Base-by-base conservation (phyloP, 2,329 filamentous ascomycete species). In the Cytospora paraplurivora region DNA sequence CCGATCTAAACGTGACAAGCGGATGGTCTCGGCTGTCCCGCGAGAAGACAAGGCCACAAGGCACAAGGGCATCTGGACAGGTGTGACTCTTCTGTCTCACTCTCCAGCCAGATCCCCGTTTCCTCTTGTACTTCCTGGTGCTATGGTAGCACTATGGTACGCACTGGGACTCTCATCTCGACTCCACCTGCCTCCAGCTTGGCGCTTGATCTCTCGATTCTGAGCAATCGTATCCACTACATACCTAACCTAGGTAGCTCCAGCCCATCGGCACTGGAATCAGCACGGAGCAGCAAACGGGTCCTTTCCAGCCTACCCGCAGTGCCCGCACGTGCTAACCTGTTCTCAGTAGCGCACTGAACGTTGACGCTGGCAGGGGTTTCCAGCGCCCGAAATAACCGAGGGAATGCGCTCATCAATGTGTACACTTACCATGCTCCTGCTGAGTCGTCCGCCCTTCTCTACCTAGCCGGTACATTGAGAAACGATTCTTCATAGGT, bases 11-110 rank as follows among this genome's bases (percentile, higher is more conserved):
- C 37, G 47, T 55, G 50, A 41, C 27, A 37, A 44, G 50, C 51
- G 58, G 51, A 61, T 51, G 59, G 59, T 53, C 58, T 49, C 58
- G 54, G 51, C 38, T 33, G 38, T 15, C 51, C 38, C 33, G 35
- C 21, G 38, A 44, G 50, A 49, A 44, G 59, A 50, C 35, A 44
- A 49, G 58, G 37, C 58, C 27, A 60, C 58, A 50, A 53, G 54
- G 51, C 32, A 61, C 58, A 60, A 54, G 47, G 47, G 50, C 50
- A 49, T 32, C 58, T 32, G 54, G 59, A 61, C 59, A 47, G 19
- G 44, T 47, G 44, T 17, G 7, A 47, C 44, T 21, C 38, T 56
- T 53, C 59, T 61, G 59, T 61, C 59, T 61, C 59, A 61, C 59
- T 44, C 51, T 38, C 51, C 27, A 44, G 38, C 58, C 51, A 41